Evolutionary conservation across 495 filamentous ascomycete genomes (phyloP).

Genomic region (Tuber melanosporum): DNA sequence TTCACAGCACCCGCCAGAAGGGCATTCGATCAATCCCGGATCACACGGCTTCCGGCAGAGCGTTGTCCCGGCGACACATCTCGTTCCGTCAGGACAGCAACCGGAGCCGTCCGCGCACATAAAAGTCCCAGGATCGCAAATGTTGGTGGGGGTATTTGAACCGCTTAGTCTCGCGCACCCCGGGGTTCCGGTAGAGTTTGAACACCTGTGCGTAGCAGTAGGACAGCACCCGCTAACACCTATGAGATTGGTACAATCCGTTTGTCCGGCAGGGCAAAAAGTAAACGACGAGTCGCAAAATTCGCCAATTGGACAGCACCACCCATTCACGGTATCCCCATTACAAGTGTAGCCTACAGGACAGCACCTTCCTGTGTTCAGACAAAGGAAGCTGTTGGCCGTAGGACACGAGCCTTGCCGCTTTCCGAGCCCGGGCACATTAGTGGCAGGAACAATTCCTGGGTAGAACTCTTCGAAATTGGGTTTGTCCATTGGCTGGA

Average conservation of each 20-base stretch:
- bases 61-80: conserved; percentile 10
- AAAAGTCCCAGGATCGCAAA: neutral
- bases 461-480: neutral
- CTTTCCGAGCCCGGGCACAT: neutral
- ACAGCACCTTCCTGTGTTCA: conserved; percentile 1
- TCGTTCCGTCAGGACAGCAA: conserved; percentile 16
- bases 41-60: conserved; percentile 9
- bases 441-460: neutral
- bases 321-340: neutral
- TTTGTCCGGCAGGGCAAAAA: conserved; percentile 1
- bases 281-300: neutral
- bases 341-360: neutral
- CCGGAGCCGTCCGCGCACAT: conserved; percentile 2
- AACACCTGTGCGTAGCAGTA: conserved; percentile 10
- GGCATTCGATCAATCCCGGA: neutral
- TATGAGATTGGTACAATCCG: conserved; percentile 5
- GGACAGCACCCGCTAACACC: conserved; percentile 21
- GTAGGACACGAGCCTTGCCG: conserved; percentile 2
- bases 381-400: neutral
- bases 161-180: conserved; percentile 7
- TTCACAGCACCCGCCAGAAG: conserved; percentile 16
- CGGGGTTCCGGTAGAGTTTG: neutral
- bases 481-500: neutral
- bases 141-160: neutral
- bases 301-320: conserved; percentile 8